Percentiles rank a stretch among this genome's conserved stretches.
phyloP scores from a whole-genome alignment of 257 asterid genomes.

The Solanum appendiculatum region DNA sequence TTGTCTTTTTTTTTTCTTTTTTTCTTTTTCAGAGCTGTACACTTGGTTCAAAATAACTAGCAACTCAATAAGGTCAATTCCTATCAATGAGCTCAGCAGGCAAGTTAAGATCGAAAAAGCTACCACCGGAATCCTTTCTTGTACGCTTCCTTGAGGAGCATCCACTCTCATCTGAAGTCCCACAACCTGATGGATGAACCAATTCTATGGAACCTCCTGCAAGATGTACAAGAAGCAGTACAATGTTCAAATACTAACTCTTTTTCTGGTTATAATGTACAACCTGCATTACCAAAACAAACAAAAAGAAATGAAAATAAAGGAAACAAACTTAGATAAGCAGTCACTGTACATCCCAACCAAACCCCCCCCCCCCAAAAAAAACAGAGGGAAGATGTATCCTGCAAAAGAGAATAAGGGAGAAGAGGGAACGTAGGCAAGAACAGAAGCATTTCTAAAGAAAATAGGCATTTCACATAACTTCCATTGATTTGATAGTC shows the following conservation, averaged over 20 bases:
- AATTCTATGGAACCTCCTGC: constrained; percentile 31
- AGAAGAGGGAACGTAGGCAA: not conserved
- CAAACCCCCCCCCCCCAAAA: not conserved
- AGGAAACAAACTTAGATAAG: not conserved
- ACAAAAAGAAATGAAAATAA: not conserved
- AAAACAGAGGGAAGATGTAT: not conserved
- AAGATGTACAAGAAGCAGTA: constrained; percentile 2
- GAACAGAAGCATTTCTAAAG: not conserved
- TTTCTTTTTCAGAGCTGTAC: constrained; percentile 10
- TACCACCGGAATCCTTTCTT: constrained; percentile 27
- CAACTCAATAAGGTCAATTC: constrained; percentile 13
- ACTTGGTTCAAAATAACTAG: not conserved
- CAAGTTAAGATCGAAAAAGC: constrained; percentile 59
- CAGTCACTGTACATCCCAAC: not conserved
- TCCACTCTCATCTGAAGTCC: constrained; percentile 29
- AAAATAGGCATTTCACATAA: not conserved
- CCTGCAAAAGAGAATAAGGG: not conserved
- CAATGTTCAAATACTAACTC: not conserved
- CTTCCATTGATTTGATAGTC: not conserved
- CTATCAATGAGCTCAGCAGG: constrained; percentile 47
- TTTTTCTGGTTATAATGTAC: not conserved
- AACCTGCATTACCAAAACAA: not conserved
- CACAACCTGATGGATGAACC: constrained; percentile 50
- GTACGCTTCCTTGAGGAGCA: constrained; percentile 50
- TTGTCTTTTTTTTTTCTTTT: not conserved